phyloP scores from a whole-genome alignment of 1,284 basidiomycete species.

The Vanrija sp. region DNA sequence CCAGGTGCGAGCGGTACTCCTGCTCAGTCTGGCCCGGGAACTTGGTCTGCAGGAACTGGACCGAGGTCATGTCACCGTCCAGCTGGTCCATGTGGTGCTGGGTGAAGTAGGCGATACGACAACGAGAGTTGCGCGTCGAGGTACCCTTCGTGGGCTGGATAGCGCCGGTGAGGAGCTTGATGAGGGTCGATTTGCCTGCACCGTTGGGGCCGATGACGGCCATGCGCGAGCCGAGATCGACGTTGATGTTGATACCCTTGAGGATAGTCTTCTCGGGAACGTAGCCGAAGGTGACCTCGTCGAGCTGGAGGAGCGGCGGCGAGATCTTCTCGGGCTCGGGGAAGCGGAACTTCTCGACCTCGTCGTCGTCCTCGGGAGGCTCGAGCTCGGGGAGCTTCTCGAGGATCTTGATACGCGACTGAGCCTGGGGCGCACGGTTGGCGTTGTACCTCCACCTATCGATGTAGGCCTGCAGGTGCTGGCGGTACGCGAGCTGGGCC shows the following conservation, averaged over 20 bases:
- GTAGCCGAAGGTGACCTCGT: slow-evolving; percentile 90
- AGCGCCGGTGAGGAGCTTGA: slow-evolving; percentile 93
- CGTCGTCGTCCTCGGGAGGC: slow-evolving; percentile 81
- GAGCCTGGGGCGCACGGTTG: slow-evolving; percentile 86
- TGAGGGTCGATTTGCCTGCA: slow-evolving; percentile 56
- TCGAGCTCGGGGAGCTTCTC: slow-evolving; percentile 95
- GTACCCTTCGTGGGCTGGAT: slow-evolving; percentile 74
- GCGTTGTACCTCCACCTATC: slow-evolving; percentile 95
- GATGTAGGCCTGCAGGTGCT: slow-evolving; percentile 91
- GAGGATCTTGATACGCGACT: slow-evolving; percentile 95
- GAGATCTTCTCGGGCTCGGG: slow-evolving; percentile 94
- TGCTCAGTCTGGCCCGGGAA: slow-evolving; percentile 96
- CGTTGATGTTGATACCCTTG: slow-evolving; percentile 80
- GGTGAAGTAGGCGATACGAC: slow-evolving; percentile 90
- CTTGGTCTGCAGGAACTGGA: slow-evolving; percentile 83
- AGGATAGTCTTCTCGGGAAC: slow-evolving; percentile 73
- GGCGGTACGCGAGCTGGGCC: slow-evolving; percentile 88
- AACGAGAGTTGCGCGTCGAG: slow-evolving; percentile 81
- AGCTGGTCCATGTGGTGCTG: slow-evolving; percentile 98
- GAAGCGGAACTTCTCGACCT: slow-evolving; percentile 88
- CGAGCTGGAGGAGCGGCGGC: slow-evolving; percentile 90
- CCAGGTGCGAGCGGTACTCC: slow-evolving; percentile 90
- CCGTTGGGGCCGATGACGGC: slow-evolving; percentile 77
- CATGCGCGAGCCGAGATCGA: slow-evolving; percentile 81
- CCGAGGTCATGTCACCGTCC: slow-evolving; percentile 76